These are phyloP conservation scores for Salix udensis DNA, from an alignment of 345 rosid genomes.

Conservation along the genomic window DNA sequence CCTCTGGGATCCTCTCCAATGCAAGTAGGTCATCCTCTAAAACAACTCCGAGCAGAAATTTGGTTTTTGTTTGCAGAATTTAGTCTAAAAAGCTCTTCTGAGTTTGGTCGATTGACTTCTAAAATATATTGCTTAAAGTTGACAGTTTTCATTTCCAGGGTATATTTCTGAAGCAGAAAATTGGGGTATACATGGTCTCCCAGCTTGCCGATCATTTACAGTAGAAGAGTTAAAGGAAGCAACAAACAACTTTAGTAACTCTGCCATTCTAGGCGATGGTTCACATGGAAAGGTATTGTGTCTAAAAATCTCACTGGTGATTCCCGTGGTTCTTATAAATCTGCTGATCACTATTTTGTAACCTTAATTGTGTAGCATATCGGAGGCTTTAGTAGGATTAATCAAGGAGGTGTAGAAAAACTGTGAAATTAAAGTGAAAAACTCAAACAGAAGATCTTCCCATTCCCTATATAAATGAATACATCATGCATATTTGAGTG, in stretches of 20 bases:
- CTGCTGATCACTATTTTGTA: background rate
- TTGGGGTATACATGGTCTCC: conserved; percentile 26
- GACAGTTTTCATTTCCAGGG: conserved; percentile 21
- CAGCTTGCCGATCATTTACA: conserved; percentile 37
- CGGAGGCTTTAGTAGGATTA: background rate
- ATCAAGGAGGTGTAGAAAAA: background rate
- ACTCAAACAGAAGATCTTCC: background rate
- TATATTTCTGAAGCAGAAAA: conserved; percentile 31
- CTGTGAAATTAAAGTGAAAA: background rate
- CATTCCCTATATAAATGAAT: background rate
- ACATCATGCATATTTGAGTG: background rate
- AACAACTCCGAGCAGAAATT: background rate
- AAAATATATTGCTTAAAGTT: background rate
- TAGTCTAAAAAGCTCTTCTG: background rate
- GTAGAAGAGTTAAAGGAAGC: conserved; percentile 43
- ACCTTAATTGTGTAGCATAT: background rate
- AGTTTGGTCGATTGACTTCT: background rate
- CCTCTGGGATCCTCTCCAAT: conserved; percentile 50
- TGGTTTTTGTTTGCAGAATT: background rate
- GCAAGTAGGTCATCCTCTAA: conserved; percentile 46
- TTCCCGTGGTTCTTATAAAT: background rate
- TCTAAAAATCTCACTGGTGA: background rate
- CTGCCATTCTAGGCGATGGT: conserved; percentile 41
- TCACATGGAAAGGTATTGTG: conserved; percentile 40
- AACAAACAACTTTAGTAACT: conserved; percentile 38